A percentile compares a stretch with the other conserved stretches of the same genome.
phyloP scores from a whole-genome alignment of 1,284 basidiomycete genomes.

The Schizophyllum commune region DNA sequence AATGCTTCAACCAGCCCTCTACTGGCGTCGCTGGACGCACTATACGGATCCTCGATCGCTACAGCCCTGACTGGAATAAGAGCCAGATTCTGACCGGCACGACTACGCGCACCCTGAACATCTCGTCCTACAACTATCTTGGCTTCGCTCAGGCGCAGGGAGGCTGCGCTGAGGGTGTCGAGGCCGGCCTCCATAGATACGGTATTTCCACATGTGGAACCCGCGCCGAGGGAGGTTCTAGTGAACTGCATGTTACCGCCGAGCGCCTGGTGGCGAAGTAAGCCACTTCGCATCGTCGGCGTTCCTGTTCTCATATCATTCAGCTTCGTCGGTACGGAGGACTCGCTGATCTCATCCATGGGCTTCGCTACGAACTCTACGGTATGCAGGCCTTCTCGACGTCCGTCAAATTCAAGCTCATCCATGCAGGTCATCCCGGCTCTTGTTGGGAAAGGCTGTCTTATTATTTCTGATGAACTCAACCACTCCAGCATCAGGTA shows the following conservation, averaged over 20 bases:
- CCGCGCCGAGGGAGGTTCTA: conserved; percentile 78
- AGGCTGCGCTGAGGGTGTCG: conserved; percentile 90
- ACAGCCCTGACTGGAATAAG: conserved; percentile 77
- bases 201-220: conserved; percentile 76
- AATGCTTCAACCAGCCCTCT: conserved; percentile 91
- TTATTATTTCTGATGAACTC: conserved; percentile 97
- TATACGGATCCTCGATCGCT: conserved; percentile 82
- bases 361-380: conserved; percentile 97
- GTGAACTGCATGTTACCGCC: conserved; percentile 76
- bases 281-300: background rate
- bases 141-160: conserved; percentile 95
- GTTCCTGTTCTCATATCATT: background rate
- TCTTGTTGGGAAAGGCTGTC: conserved; percentile 83
- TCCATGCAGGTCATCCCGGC: conserved; percentile 73
- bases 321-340: conserved; percentile 82
- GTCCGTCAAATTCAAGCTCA: too few relatives aligned
- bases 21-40: conserved; percentile 96
- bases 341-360: conserved; percentile 89
- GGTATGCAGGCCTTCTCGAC: too few relatives aligned
- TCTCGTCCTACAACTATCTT: conserved; percentile 99
- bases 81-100: conserved; percentile 76
- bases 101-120: conserved; percentile 86
- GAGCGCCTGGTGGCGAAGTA: conserved; percentile 78
- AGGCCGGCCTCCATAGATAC: conserved; percentile 70
- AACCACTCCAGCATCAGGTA: conserved; percentile 52